Conservation (phyloP, 495 filamentous ascomycete species). For the Aspergillus indologenus region DNA sequence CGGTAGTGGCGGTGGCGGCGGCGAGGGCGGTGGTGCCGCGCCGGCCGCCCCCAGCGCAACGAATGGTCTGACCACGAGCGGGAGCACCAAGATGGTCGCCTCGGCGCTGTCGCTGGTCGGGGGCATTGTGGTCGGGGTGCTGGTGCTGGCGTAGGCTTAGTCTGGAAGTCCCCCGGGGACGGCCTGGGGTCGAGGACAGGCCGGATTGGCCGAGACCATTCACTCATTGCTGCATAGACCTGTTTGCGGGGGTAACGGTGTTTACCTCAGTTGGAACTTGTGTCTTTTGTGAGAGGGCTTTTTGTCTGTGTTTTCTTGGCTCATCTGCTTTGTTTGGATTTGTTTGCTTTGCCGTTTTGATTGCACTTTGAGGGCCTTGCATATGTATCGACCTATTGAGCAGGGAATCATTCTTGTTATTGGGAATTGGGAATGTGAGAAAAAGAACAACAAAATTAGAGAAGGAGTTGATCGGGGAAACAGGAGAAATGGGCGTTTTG, state of each 20-base stretch:
- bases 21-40: neutral
- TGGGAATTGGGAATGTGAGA: too few relatives aligned
- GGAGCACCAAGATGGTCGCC: conserved; percentile 30
- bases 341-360: neutral
- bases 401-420: too few relatives aligned
- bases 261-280: too few relatives aligned
- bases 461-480: too few relatives aligned
- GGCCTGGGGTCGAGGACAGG: too few relatives aligned
- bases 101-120: conserved; percentile 31
- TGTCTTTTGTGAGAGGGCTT: too few relatives aligned
- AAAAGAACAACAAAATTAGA: too few relatives aligned
- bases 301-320: conserved; percentile 1
- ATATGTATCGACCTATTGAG: neutral
- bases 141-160: conserved; percentile 14
- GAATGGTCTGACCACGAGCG: conserved; percentile 24
- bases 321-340: neutral
- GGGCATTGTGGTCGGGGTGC: conserved; percentile 23
- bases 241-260: too few relatives aligned
- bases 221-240: too few relatives aligned
- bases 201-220: too few relatives aligned
- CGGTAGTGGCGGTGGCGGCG: neutral
- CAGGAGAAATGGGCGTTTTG: too few relatives aligned
- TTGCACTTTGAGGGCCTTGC: neutral
- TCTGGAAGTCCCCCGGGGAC: too few relatives aligned
- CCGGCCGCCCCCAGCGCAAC: conserved; percentile 25